Conservation (phyloP, 2,329 filamentous ascomycete genomes). For the Neophaeococcomyces aloes region DNA sequence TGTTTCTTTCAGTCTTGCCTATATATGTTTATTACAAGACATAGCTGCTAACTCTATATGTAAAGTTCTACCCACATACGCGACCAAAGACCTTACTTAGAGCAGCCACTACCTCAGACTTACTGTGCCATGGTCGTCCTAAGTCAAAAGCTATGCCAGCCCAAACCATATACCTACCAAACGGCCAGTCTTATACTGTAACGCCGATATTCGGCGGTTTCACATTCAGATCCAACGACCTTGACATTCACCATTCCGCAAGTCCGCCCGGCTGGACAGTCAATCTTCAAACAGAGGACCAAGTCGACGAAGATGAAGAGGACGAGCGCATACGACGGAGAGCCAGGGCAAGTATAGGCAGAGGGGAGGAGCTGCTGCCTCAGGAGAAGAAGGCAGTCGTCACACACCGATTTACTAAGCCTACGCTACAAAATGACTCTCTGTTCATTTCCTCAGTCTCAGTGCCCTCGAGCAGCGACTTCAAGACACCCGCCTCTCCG, state of each 20-base stretch:
- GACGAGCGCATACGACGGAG: conserved; percentile 14
- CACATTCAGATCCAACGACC: conserved; percentile 74
- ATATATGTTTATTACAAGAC: too few species aligned
- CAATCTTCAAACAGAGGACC: conserved; percentile 62
- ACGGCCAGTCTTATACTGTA: conserved; percentile 62
- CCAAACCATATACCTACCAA: conserved; percentile 53
- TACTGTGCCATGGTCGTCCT: conserved; percentile 5
- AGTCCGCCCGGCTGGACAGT: conserved; percentile 87
- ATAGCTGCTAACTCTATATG: too few species aligned
- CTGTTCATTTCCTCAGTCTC: conserved; percentile 89
- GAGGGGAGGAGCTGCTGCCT: conserved; percentile 2
- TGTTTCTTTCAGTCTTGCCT: too few species aligned
- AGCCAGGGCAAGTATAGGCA: conserved; percentile 12
- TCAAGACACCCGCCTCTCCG: conserved; percentile 66
- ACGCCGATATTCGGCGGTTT: conserved; percentile 83
- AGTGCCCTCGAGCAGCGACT: conserved; percentile 68
- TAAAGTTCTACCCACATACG: too few species aligned
- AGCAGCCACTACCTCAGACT: not conserved
- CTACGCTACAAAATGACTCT: conserved; percentile 67
- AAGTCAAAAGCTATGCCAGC: conserved; percentile 8
- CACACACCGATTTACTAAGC: conserved; percentile 55
- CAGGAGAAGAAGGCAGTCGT: conserved; percentile 12
- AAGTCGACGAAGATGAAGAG: conserved; percentile 24
- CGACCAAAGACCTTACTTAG: conserved; percentile 1
- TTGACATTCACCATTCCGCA: conserved; percentile 56